Evolutionary conservation across 2,329 filamentous ascomycete genomes (phyloP).

Genomic region (Grosmannia serpens): DNA sequence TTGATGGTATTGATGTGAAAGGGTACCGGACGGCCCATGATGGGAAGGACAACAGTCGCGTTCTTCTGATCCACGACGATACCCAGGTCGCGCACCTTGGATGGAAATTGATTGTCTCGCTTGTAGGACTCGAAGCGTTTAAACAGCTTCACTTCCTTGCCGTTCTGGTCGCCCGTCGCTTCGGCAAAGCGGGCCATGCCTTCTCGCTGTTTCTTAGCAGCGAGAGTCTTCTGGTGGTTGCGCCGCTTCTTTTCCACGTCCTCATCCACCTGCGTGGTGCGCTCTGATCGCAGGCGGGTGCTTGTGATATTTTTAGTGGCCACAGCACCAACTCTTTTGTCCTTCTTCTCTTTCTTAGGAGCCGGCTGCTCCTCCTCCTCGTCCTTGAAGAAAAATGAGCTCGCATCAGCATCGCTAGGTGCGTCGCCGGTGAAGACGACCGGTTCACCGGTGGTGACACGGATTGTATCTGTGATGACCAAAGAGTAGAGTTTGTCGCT

Average conservation of each 20-base stretch:
- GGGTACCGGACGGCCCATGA: conserved; percentile 93
- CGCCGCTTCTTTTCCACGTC: conserved; percentile 78
- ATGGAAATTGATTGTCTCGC: conserved; percentile 85
- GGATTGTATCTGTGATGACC: conserved; percentile 84
- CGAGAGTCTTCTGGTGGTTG: conserved; percentile 84
- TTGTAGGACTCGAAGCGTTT: conserved; percentile 99
- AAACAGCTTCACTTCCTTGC: conserved; percentile 93
- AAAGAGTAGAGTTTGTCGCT: conserved; percentile 82
- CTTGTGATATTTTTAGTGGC: conserved; percentile 93
- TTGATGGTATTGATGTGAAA: conserved; percentile 99
- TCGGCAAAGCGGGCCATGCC: conserved; percentile 79
- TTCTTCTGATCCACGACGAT: conserved; percentile 89
- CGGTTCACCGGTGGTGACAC: conserved; percentile 66
- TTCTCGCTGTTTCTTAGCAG: conserved; percentile 78
- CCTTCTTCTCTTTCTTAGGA: conserved; percentile 85
- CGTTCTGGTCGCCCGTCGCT: conserved; percentile 73
- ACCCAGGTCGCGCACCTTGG: conserved; percentile 70
- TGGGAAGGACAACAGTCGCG: conserved; percentile 79
- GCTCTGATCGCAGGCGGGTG: conserved; percentile 82
- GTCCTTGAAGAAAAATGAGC: conserved; percentile 98
- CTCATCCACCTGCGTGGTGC: conserved; percentile 77
- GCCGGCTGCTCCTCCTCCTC: conserved; percentile 78
- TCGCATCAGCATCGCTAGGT: conserved; percentile 80
- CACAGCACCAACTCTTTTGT: conserved; percentile 71
- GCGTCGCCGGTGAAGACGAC: conserved; percentile 92